Conservation (phyloP, 1,284 basidiomycete species). For the Omphalotus olearius region DNA sequence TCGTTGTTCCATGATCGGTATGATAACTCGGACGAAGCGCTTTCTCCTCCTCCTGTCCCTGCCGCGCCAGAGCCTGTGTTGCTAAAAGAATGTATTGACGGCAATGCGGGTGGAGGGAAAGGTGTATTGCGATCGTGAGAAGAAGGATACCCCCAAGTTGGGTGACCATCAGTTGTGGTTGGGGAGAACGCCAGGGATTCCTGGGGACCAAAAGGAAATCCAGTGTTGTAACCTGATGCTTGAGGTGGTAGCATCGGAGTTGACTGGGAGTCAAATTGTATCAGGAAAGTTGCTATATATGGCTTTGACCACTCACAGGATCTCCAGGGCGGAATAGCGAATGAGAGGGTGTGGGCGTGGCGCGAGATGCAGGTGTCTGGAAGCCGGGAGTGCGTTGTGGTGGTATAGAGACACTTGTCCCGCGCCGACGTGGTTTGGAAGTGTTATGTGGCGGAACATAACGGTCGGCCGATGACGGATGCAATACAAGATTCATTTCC, state of each 20-base stretch:
- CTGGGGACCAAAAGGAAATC: slow-evolving; percentile 34
- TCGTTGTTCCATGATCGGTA: slow-evolving; percentile 3
- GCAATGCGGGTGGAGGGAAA: slow-evolving; percentile 45
- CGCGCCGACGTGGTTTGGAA: slow-evolving; percentile 46
- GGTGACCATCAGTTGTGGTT: slow-evolving; percentile 4
- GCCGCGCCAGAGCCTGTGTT: slow-evolving; percentile 18
- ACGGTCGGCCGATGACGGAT: slow-evolving; percentile 74
- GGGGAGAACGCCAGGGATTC: neutral
- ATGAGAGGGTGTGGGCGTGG: slow-evolving; percentile 31
- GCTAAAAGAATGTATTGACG: slow-evolving; percentile 44
- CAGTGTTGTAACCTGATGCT: slow-evolving; percentile 30
- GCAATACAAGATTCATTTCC: slow-evolving; percentile 83
- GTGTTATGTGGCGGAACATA: slow-evolving; percentile 52
- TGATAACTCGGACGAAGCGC: slow-evolving; percentile 4
- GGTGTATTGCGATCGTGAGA: slow-evolving; percentile 43
- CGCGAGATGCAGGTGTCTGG: slow-evolving; percentile 34
- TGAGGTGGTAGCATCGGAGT: slow-evolving; percentile 35
- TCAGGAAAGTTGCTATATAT: slow-evolving; percentile 10
- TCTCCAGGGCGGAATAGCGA: slow-evolving; percentile 34
- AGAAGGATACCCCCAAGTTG: slow-evolving; percentile 52
- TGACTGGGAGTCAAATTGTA: slow-evolving; percentile 3
- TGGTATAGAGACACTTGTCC: slow-evolving; percentile 28
- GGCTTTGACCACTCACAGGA: slow-evolving; percentile 27
- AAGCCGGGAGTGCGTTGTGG: slow-evolving; percentile 34
- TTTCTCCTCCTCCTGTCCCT: slow-evolving; percentile 16